phyloP scores from a whole-genome alignment of 1,284 basidiomycete species.

The Mrakiaceae sp. region DNA sequence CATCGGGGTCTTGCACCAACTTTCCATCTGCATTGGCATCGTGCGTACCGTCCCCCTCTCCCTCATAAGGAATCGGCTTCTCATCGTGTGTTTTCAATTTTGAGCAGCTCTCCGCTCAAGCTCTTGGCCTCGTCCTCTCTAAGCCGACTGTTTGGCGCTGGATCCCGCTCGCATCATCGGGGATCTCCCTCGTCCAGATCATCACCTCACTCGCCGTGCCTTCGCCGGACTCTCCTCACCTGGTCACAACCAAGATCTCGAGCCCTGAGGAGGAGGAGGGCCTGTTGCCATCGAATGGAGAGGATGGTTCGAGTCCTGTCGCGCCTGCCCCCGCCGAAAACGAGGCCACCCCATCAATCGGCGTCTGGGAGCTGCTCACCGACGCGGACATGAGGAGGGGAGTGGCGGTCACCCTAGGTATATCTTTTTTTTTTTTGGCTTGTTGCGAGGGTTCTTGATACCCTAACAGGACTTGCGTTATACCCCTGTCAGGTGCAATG shows the following conservation, averaged over 20 bases:
- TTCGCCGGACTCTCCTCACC: neutral
- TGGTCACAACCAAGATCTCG: neutral
- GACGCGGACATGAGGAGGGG: neutral
- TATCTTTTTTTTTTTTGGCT: too few species aligned
- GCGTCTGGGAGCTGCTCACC: neutral
- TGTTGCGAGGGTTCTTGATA: too few species aligned
- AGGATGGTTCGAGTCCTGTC: neutral
- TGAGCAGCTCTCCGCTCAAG: constrained; percentile 29
- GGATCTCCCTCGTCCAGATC: constrained; percentile 30
- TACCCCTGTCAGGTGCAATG: too few species aligned
- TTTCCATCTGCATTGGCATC: constrained; percentile 33
- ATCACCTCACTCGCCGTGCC: constrained; percentile 2
- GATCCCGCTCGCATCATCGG: constrained; percentile 29
- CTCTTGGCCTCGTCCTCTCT: constrained; percentile 31
- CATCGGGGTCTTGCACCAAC: constrained; percentile 38
- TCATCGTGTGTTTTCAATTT: too few species aligned
- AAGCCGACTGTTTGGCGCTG: constrained; percentile 28
- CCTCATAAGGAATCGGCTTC: too few species aligned
- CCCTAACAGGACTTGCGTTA: too few species aligned
- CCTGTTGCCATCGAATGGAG: neutral
- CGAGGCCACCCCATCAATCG: neutral
- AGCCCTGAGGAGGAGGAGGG: neutral
- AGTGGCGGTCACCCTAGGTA: neutral
- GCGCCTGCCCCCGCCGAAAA: too few species aligned
- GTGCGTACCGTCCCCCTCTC: neutral